Evolutionary conservation across 2,329 filamentous ascomycete genomes (phyloP), one percentile per base, ranked within the genome.

Genomic region (Pseudocercospora pini-densiflorae): DNA sequence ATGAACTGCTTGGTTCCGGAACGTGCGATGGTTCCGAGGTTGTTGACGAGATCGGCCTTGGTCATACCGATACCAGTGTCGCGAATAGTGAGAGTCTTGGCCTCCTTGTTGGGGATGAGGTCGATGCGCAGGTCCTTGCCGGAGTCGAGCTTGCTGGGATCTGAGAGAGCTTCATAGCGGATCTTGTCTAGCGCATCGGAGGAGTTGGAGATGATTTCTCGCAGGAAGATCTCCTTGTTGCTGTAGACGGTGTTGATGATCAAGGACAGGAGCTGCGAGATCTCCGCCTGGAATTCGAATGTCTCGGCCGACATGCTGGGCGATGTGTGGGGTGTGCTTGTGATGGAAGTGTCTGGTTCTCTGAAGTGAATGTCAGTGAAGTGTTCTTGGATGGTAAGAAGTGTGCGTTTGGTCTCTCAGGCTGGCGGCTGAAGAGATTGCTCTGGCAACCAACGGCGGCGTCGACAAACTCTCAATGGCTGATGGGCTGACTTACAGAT

Each of bases 201-300:
- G 80, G 91, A 91, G 86, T 99, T 99, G 86, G 95, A 98, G 80
- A 99, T 92, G 77, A 99, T 82, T 86, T 99, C 95, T 91, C 95
- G 88, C 78, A 99, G 86, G 90, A 99, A 99, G 82, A 99, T 98
- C 86, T 98, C 95, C 89, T 99, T 99, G 91, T 99, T 99, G 77
- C 94, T 97, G 89, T 98, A 99, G 87, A 99, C 95, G 75, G 95
- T 98, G 92, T 99, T 99, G 89, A 99, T 99, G 86, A 99, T 99
- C 82, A 99, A 92, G 76, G 91, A 93, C 81, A 99, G 92, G 75
- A 99, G 92, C 92, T 99, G 95, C 92, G 94, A 98, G 82, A 99
- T 99, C 92, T 99, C 95, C 91, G 95, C 95, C 91, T 99, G 95
- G 88, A 98, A 99, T 91, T 98, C 94, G 87, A 99, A 99, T 76